Conservation (phyloP, 2,329 filamentous ascomycete genomes). For the Talaromyces amestolkiae region DNA sequence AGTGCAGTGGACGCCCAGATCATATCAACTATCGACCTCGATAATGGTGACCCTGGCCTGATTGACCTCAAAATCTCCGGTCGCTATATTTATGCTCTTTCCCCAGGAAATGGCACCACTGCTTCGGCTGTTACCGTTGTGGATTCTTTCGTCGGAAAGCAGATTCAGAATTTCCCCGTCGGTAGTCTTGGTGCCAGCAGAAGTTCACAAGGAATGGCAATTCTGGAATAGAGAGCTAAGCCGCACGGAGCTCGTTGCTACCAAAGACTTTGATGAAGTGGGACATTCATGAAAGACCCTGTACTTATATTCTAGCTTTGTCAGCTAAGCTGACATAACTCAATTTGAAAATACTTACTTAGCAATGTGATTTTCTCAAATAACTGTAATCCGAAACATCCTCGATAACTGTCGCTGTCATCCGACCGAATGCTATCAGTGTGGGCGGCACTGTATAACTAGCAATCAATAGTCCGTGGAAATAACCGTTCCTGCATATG, state of each 20-base stretch:
- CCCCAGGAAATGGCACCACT: conserved; percentile 50
- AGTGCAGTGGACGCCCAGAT: conserved; percentile 51
- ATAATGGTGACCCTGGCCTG: conserved; percentile 53
- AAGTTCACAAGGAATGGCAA: conserved; percentile 39
- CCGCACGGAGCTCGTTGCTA: not conserved
- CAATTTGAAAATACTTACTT: not conserved
- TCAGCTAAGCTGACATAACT: not conserved
- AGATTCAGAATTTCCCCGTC: conserved; percentile 41
- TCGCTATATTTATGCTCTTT: conserved; percentile 57
- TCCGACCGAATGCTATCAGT: not conserved
- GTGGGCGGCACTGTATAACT: not conserved
- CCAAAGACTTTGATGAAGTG: not conserved
- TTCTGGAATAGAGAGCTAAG: not conserved
- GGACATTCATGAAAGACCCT: not conserved
- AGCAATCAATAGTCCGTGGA: not conserved
- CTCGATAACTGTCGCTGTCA: not conserved
- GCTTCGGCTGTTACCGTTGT: conserved; percentile 40
- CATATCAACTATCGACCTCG: conserved; percentile 44
- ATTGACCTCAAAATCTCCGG: conserved; percentile 56
- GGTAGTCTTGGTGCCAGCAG: conserved; percentile 26
- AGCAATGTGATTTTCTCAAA: not conserved
- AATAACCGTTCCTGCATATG: not conserved
- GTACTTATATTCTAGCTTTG: not conserved
- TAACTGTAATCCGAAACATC: not conserved
- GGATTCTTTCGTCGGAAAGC: conserved; percentile 36